Evolutionary conservation across 2,329 filamentous ascomycete genomes (phyloP).

Genomic region (Nigrospora oryzae): DNA sequence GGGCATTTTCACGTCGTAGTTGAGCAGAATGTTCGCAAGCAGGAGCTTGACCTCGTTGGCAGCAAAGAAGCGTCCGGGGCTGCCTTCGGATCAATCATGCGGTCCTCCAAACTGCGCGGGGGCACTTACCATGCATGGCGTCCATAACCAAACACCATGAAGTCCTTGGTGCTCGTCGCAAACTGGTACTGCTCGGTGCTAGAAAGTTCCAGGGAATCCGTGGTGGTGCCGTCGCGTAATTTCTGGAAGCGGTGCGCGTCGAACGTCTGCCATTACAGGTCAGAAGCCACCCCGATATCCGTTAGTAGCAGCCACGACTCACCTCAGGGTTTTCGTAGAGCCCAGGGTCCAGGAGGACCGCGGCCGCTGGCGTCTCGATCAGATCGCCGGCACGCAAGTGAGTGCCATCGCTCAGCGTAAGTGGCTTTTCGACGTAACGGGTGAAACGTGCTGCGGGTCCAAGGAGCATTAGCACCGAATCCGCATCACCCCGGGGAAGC

Average conservation of each 20-base stretch:
- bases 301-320: slow-evolving; percentile 2
- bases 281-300: neutral
- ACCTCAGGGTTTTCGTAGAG: slow-evolving; percentile 22
- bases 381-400: slow-evolving; percentile 28
- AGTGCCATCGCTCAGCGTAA: slow-evolving; percentile 16
- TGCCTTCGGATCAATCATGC: neutral
- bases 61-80: slow-evolving; percentile 32
- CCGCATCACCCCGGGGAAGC: slow-evolving; percentile 22
- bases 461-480: neutral
- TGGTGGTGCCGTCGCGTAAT: slow-evolving; percentile 16
- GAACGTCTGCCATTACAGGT: slow-evolving; percentile 13
- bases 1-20: slow-evolving; percentile 24
- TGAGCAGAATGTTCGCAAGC: slow-evolving; percentile 26
- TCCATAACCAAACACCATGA: slow-evolving; percentile 29
- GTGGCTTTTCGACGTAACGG: slow-evolving; percentile 25
- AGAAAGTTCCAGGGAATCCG: slow-evolving; percentile 14
- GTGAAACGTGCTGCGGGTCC: slow-evolving; percentile 28
- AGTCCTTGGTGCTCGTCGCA: slow-evolving; percentile 22
- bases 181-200: slow-evolving; percentile 29
- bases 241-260: slow-evolving; percentile 25
- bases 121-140: slow-evolving; percentile 22
- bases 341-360: slow-evolving; percentile 21
- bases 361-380: slow-evolving; percentile 27
- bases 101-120: neutral
- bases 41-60: slow-evolving; percentile 34